Percentiles rank a stretch among this genome's conserved stretches.
phyloP scores from a whole-genome alignment of 2,329 filamentous ascomycete genomes.

The Cladobotryum mycophilum region DNA sequence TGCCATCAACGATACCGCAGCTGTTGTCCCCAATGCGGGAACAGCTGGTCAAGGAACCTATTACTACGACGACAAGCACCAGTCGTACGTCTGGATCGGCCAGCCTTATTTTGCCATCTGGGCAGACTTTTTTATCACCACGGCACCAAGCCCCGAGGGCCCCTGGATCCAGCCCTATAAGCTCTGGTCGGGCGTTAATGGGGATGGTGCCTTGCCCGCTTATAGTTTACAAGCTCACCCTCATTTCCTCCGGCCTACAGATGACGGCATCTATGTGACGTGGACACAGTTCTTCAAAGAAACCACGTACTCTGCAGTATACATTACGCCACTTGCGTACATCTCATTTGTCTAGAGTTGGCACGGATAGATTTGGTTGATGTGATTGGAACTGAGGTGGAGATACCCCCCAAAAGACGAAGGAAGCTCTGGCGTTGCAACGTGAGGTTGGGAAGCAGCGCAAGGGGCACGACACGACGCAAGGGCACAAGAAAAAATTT shows the following conservation, averaged over 20 bases:
- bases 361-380: not conserved
- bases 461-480: not conserved
- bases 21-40: slow-evolving; percentile 15
- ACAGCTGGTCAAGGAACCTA: slow-evolving; percentile 19
- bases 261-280: slow-evolving; percentile 13
- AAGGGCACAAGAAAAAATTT: not conserved
- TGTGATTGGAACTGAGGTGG: not conserved
- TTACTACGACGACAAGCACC: slow-evolving; percentile 16
- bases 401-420: not conserved
- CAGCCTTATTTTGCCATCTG: slow-evolving; percentile 13
- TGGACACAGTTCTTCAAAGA: slow-evolving; percentile 12
- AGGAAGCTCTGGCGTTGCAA: not conserved
- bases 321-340: slow-evolving; percentile 12
- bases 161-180: slow-evolving; percentile 11
- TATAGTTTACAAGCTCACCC: slow-evolving; percentile 13
- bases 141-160: slow-evolving; percentile 13
- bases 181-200: slow-evolving; percentile 8
- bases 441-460: not conserved
- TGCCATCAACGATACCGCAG: slow-evolving; percentile 8
- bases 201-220: slow-evolving; percentile 8
- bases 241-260: slow-evolving; percentile 7
- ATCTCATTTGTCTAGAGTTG: slow-evolving; percentile 12
- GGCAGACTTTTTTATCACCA: slow-evolving; percentile 18
- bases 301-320: slow-evolving; percentile 9
- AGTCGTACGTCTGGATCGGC: slow-evolving; percentile 19